phyloP scores from a whole-genome alignment of 805 yeast genomes.

The Candida nonsorbophila region DNA sequence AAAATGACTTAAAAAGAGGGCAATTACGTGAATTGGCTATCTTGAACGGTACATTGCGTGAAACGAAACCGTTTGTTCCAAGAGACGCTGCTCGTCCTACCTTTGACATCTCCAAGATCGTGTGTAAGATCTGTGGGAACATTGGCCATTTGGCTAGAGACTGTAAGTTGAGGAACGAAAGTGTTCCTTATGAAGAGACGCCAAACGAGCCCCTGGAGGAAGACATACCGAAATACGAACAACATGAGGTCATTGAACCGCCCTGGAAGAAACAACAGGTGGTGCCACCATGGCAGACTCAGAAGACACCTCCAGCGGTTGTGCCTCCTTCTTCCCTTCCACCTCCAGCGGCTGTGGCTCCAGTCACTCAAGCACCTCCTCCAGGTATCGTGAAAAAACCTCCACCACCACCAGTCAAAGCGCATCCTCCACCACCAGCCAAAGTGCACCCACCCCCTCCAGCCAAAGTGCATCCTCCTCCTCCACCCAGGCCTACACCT shows the following conservation, averaged over 20 bases:
- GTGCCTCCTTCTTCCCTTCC: conserved; percentile 10
- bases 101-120: conserved; percentile 47
- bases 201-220: conserved; percentile 1
- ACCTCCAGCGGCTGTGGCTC: conserved; percentile 15
- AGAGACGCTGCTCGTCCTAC: conserved; percentile 22
- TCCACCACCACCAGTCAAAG: conserved; percentile 9
- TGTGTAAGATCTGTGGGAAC: conserved; percentile 75
- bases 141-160: conserved; percentile 87
- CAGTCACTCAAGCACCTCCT: conserved; percentile 6
- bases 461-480: conserved; percentile 4
- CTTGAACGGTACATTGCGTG: conserved; percentile 89
- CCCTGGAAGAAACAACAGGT: conserved; percentile 1
- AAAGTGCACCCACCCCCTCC: conserved; percentile 11
- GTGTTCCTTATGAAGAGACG: conserved; percentile 2
- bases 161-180: conserved; percentile 51
- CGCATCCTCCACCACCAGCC: conserved; percentile 8
- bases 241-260: conserved; percentile 1
- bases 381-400: conserved; percentile 5
- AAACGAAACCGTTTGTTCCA: conserved; percentile 55
- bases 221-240: background rate
- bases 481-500: conserved; percentile 9
- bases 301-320: conserved; percentile 8
- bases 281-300: background rate
- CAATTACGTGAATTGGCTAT: conserved; percentile 91
- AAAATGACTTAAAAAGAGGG: conserved; percentile 83